phyloP scores from a whole-genome alignment of 768 basidiomycete species.

The Serendipita indica region DNA sequence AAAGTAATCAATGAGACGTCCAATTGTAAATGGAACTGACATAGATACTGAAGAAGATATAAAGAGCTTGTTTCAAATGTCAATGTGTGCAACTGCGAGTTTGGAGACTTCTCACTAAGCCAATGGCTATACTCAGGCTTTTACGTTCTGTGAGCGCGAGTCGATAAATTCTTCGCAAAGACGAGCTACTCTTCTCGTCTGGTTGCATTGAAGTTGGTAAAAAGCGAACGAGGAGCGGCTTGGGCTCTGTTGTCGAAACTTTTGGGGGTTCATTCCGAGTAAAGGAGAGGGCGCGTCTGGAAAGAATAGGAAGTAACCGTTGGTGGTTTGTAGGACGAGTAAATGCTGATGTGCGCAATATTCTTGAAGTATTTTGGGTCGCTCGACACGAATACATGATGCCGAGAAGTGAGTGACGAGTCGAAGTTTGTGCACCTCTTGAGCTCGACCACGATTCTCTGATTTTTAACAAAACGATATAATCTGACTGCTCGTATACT shows the following conservation, averaged over 20 bases:
- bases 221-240: conserved; percentile 19
- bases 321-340: conserved; percentile 1
- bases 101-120: conserved; percentile 26
- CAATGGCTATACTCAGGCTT: conserved; percentile 59
- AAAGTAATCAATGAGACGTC: conserved; percentile 90
- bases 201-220: conserved; percentile 24
- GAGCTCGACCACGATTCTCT: background rate
- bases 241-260: conserved; percentile 8
- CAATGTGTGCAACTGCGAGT: background rate
- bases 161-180: conserved; percentile 55
- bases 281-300: background rate
- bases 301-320: conserved; percentile 2
- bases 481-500: background rate
- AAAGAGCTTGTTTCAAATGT: conserved; percentile 34
- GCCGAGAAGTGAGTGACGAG: background rate
- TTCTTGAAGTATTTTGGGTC: background rate
- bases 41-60: conserved; percentile 85
- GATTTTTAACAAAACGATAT: background rate
- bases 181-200: conserved; percentile 36
- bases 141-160: conserved; percentile 75
- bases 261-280: conserved; percentile 9
- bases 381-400: background rate
- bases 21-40: conserved; percentile 86
- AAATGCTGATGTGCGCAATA: background rate
- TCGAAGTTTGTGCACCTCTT: background rate